Evolutionary conservation across 2,329 filamentous ascomycete species (phyloP).

Genomic region (Atkinsonella texensis): DNA sequence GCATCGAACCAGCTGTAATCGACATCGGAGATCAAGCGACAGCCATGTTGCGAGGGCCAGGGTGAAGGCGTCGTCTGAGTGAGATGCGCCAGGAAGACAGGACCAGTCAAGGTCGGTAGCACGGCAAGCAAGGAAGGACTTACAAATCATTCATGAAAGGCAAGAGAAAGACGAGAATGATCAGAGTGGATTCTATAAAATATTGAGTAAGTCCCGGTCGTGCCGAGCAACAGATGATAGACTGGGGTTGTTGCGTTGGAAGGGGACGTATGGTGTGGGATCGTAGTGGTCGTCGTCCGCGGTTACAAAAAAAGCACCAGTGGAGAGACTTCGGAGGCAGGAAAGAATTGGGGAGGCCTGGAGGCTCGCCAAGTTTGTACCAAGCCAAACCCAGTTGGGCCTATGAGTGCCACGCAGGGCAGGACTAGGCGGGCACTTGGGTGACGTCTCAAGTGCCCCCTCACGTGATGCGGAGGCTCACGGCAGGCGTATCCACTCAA

Average conservation of each 20-base stretch:
- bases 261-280: constrained; percentile 19
- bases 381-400: constrained; percentile 13
- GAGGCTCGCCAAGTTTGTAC: constrained; percentile 14
- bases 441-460: no score
- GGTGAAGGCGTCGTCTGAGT: constrained; percentile 25
- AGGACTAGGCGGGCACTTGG: no score
- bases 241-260: constrained; percentile 20
- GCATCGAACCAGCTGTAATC: constrained; percentile 13
- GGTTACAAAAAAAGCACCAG: constrained; percentile 21
- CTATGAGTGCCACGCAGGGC: neutral
- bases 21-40: constrained; percentile 18
- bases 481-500: no score
- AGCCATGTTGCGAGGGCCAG: constrained; percentile 20
- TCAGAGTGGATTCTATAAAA: constrained; percentile 10
- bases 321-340: constrained; percentile 20
- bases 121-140: constrained; percentile 22
- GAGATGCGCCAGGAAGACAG: constrained; percentile 23
- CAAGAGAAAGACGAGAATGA: constrained; percentile 23
- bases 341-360: constrained; percentile 27
- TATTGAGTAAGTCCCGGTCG: neutral
- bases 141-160: constrained; percentile 39
- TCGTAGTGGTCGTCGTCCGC: constrained; percentile 10
- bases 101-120: neutral
- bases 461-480: no score
- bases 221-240: constrained; percentile 6